A percentile compares a stretch with the other conserved stretches of the same genome.
phyloP scores from a whole-genome alignment of 768 basidiomycete genomes.

The Nevesoporus exiguus region DNA sequence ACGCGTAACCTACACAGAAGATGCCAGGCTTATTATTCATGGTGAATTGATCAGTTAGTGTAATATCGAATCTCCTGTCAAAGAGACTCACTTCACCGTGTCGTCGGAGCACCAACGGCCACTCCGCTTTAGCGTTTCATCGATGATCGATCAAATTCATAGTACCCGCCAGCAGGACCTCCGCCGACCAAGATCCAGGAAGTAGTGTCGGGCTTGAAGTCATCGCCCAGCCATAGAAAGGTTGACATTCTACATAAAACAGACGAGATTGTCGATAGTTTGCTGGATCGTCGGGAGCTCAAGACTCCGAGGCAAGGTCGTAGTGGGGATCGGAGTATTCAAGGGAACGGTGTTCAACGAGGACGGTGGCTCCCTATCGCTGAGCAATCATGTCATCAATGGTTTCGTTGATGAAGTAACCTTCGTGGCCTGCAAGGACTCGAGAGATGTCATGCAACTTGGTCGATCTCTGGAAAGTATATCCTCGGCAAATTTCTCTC shows the following conservation, averaged over 20 bases:
- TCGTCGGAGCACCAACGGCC: conserved; percentile 41
- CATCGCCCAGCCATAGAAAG: conserved; percentile 62
- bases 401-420: conserved; percentile 62
- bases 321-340: conserved; percentile 69
- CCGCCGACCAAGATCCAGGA: conserved; percentile 44
- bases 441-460: not conserved
- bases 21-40: conserved; percentile 36
- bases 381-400: conserved; percentile 65
- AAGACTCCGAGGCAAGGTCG: conserved; percentile 59
- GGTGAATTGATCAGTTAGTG: not conserved
- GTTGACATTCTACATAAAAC: conserved; percentile 62
- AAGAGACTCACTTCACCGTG: conserved; percentile 58
- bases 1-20: conserved; percentile 44
- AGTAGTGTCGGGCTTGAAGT: conserved; percentile 49
- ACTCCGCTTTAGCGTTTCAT: not conserved
- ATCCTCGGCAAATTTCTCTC: conserved; percentile 55
- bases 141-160: not conserved
- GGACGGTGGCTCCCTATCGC: conserved; percentile 59
- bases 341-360: conserved; percentile 74
- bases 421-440: conserved; percentile 27
- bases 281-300: conserved; percentile 65
- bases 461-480: not conserved
- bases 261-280: conserved; percentile 68
- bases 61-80: not conserved
- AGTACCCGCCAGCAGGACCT: conserved; percentile 36